Percentiles rank a stretch among this genome's conserved stretches.
Conservation (phyloP, 2,329 filamentous ascomycete species). For the Periconia sp. region DNA sequence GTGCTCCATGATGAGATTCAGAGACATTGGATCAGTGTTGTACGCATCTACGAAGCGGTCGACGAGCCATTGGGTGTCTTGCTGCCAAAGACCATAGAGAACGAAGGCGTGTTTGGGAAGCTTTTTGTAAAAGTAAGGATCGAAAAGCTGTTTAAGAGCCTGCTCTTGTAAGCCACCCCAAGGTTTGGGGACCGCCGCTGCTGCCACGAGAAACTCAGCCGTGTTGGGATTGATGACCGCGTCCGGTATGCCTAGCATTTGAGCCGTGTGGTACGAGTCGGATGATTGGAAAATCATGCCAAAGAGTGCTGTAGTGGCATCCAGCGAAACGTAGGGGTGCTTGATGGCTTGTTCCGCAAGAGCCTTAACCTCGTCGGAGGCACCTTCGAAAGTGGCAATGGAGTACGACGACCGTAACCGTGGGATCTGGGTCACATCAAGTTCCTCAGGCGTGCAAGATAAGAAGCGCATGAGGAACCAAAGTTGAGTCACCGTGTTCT, state of each 20-base stretch:
- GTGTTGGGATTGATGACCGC: conserved; percentile 73
- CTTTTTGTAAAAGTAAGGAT: conserved; percentile 80
- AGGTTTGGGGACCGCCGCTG: conserved; percentile 76
- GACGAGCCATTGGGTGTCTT: conserved; percentile 86
- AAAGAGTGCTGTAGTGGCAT: conserved; percentile 75
- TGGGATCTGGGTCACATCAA: conserved; percentile 86
- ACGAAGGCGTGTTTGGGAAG: conserved; percentile 85
- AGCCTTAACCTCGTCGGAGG: conserved; percentile 64
- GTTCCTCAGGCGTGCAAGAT: conserved; percentile 73
- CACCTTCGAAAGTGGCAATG: conserved; percentile 65
- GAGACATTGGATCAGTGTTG: conserved; percentile 69
- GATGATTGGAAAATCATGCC: conserved; percentile 66
- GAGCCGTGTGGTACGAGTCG: conserved; percentile 61
- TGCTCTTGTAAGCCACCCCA: conserved; percentile 78
- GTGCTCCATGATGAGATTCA: conserved; percentile 77
- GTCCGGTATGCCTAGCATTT: conserved; percentile 64
- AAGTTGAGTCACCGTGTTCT: conserved; percentile 82
- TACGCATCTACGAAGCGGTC: conserved; percentile 80
- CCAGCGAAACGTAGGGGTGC: conserved; percentile 87
- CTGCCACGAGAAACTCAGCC: conserved; percentile 79
- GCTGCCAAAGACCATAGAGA: conserved; percentile 88
- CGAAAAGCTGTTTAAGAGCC: conserved; percentile 77
- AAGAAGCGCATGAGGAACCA: conserved; percentile 93
- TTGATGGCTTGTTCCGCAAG: conserved; percentile 73
- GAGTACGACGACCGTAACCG: conserved; percentile 80